A percentile compares a stretch with the other conserved stretches of the same genome.
Evolutionary conservation across 495 filamentous ascomycete genomes (phyloP).

Genomic region (Symbiotaphrina buchneri): DNA sequence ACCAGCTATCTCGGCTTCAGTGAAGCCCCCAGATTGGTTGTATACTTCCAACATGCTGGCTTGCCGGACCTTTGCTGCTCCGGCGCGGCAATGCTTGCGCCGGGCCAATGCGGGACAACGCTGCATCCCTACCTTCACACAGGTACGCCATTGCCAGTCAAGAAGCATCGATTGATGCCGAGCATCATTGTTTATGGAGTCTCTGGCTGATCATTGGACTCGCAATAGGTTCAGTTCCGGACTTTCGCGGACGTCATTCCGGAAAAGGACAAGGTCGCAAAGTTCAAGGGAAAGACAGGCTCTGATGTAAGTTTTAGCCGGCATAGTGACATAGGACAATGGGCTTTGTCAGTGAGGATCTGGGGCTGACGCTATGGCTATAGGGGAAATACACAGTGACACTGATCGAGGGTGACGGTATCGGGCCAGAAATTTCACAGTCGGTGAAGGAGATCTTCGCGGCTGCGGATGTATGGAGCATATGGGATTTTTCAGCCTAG

Average conservation of each 20-base stretch:
- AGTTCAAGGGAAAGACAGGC: slow-evolving; percentile 78
- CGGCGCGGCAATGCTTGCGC: slow-evolving; percentile 33
- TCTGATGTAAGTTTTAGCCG: slow-evolving; percentile 41
- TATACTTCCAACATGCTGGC: slow-evolving; percentile 42
- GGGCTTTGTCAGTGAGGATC: background rate
- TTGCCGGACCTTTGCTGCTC: slow-evolving; percentile 27
- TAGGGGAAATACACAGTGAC: slow-evolving; percentile 91
- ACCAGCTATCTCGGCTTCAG: slow-evolving; percentile 11
- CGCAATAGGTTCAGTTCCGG: slow-evolving; percentile 7
- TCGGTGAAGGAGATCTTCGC: slow-evolving; percentile 95
- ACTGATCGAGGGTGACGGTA: slow-evolving; percentile 96
- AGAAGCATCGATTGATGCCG: slow-evolving; percentile 2
- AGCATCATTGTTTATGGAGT: slow-evolving; percentile 3
- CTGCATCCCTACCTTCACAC: slow-evolving; percentile 23
- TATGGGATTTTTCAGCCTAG: background rate
- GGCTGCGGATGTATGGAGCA: slow-evolving; percentile 55
- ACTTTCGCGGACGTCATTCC: slow-evolving; percentile 18
- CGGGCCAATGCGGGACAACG: slow-evolving; percentile 17
- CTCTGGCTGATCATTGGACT: slow-evolving; percentile 11
- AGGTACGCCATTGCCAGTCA: slow-evolving; percentile 19
- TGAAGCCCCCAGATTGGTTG: no score
- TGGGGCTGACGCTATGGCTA: slow-evolving; percentile 2
- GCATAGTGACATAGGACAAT: background rate
- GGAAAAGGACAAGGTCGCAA: slow-evolving; percentile 55
- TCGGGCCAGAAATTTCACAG: slow-evolving; percentile 91